Base-by-base conservation (phyloP, 441 rosid genomes). In the Bocquillonia castaneifolia region DNA sequence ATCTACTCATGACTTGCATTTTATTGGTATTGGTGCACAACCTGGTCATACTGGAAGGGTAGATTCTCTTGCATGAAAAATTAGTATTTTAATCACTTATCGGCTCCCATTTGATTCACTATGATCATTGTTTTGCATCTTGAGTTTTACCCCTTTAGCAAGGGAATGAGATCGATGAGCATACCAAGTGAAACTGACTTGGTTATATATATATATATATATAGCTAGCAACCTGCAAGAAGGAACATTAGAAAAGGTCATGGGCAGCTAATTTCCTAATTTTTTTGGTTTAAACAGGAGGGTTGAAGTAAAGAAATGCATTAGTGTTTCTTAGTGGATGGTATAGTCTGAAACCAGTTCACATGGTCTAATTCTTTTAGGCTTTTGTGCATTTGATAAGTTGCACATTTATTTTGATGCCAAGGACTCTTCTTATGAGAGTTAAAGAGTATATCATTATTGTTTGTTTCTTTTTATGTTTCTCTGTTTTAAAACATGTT, bases 61-160 rank as follows among this genome's bases (percentile, higher is more conserved):
- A 57, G 36, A 44, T 17, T 32, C 64, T 39, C n/a, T 59, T 34
- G 58, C 28, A 23, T 28, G 51, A 59, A 48, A 34, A 34, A 57
- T 45, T 31, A 53, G 61, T 66, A 51, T 66, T 48, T 73, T 29
- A 66, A 45, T 54, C 25, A 57, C 64, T 69, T 64, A 28, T 59
- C 51, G 45, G 52, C 59, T 47, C 64, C 51, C 72, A 36, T 18
- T 44, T 48, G 55, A 52, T 50, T 18, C 51, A 62, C 36, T 23
- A 40, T 18, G n/a, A n/a, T n/a, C n/a, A n/a, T n/a, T 45, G 31
- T 22, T 26, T 17, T 2, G 31, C n/a, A 17, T 22, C 25, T 34
- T 25, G 26, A 26, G 29, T 26, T 18, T 32, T 31, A 45, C 31
- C 6, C 32, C 29, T 44, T 8, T 40, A 20, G n/a, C 20, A 50